These are phyloP conservation scores for cucumber (Cucumis sativus) DNA, from an alignment of 306 rosid species.

Conservation along the genomic window Cucumber_9930_V3 NC_026657.2:10918501-10919000, in stretches of 20 bases:
- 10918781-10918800: slow-evolving; percentile 70
- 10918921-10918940: not conserved
- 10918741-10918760: slow-evolving; percentile 58
- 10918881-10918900: not conserved
- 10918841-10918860: slow-evolving; percentile 75
- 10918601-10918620: not conserved
- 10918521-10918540: not conserved
- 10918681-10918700: slow-evolving; percentile 30
- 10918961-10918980: not conserved
- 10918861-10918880: slow-evolving; percentile 61
- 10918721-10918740: slow-evolving; percentile 47
- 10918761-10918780: slow-evolving; percentile 72
- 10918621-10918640: not conserved
- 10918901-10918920: not conserved
- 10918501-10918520: not conserved
- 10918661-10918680: slow-evolving; percentile 53
- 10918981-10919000: not conserved
- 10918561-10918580: not conserved
- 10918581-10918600: not conserved
- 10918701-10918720: slow-evolving; percentile 39
- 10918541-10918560: not conserved
- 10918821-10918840: slow-evolving; percentile 50
- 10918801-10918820: slow-evolving; percentile 84
- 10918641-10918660: too few species aligned
- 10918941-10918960: slow-evolving; percentile 60